Evolutionary conservation across 176 grass and related monocot genomes (phyloP).

Genomic region (Themeda triandra): DNA sequence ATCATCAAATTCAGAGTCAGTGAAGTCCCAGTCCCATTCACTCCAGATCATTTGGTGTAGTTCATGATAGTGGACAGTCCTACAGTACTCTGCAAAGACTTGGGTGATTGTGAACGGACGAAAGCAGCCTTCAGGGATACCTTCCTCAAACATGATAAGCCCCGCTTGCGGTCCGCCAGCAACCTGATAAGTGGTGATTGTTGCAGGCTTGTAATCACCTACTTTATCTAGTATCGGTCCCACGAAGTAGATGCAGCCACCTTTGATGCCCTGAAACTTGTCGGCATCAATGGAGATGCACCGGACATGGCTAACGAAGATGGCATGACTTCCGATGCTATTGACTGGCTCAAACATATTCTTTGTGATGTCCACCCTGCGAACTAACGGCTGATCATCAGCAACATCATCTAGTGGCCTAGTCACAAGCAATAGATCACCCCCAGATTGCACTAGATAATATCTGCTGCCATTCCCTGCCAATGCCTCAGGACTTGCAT

Average conservation of each 20-base stretch:
- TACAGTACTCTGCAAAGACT: neutral
- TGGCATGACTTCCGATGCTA: neutral
- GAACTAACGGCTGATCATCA: neutral
- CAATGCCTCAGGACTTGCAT: neutral
- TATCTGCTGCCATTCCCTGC: too few relatives aligned
- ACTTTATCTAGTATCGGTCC: neutral
- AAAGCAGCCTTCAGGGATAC: neutral
- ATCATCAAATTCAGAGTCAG: neutral
- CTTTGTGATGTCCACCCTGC: neutral
- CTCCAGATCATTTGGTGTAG: neutral
- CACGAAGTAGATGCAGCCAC: neutral
- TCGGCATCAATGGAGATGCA: neutral
- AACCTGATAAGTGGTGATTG: neutral
- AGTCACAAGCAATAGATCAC: neutral
- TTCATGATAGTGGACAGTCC: neutral
- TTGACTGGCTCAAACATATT: neutral
- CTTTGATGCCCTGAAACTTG: neutral
- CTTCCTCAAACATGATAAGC: neutral
- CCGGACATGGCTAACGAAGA: neutral
- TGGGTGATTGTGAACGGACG: neutral
- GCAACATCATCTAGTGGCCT: neutral
- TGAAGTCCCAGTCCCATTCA: neutral
- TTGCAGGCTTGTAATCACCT: neutral
- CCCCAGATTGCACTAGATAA: neutral
- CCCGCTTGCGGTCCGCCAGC: neutral